phyloP scores from a whole-genome alignment of 208 protist species.

The Leishmania arabica region DNA sequence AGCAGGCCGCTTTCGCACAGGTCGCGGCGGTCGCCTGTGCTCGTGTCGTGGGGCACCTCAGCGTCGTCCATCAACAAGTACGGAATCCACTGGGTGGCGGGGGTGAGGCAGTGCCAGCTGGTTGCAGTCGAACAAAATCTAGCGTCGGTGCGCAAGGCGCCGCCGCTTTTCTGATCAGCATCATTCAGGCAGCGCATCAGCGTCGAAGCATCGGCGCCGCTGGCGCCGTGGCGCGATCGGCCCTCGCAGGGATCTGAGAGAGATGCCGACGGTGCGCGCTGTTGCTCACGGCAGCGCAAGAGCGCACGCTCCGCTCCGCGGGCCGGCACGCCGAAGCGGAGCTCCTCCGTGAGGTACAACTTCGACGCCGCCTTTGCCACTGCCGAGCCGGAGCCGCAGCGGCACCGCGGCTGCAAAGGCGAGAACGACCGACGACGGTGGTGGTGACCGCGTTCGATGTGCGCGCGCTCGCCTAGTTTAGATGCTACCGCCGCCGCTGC shows the following conservation, averaged over 20 bases:
- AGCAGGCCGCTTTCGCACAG: not conserved
- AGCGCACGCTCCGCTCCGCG: not conserved
- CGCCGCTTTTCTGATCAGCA: not conserved
- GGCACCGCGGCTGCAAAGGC: not conserved
- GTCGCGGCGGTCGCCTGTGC: not conserved
- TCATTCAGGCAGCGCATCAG: not conserved
- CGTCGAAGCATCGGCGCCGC: not conserved
- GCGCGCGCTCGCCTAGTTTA: not conserved
- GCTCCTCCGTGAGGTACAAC: constrained; percentile 16
- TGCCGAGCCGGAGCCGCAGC: not conserved
- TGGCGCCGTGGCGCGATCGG: not conserved
- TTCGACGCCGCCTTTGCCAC: not conserved
- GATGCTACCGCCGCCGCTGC: not conserved
- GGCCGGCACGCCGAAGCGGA: constrained; percentile 13
- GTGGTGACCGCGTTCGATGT: not conserved
- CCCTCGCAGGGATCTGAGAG: too few species aligned
- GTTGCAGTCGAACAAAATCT: not conserved
- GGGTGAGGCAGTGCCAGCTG: not conserved
- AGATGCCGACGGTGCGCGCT: not conserved
- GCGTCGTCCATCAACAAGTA: not conserved
- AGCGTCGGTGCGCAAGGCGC: not conserved
- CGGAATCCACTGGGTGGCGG: constrained; percentile 8
- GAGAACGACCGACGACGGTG: not conserved
- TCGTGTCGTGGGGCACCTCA: not conserved
- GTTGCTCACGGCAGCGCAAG: not conserved